Percentiles rank a stretch among this genome's conserved stretches.
These are phyloP conservation scores for Apiospora malaysiana DNA, from an alignment of 2,329 filamentous ascomycete genomes.

Conservation along the genomic window DNA sequence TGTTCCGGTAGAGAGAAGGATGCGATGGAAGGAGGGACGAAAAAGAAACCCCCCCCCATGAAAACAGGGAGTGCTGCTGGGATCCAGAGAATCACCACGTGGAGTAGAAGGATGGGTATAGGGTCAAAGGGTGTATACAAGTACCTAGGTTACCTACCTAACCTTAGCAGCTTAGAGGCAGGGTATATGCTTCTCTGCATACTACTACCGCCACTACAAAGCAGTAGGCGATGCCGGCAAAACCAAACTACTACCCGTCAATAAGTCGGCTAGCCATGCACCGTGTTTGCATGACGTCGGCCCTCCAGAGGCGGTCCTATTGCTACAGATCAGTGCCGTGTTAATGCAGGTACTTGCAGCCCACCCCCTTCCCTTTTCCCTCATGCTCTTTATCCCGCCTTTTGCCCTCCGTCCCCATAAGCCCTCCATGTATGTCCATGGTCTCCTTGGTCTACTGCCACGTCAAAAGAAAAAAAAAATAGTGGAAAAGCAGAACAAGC, in stretches of 20 bases:
- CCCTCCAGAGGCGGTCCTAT: neutral
- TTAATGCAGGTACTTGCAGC: constrained; percentile 12
- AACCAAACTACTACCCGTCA: constrained; percentile 3
- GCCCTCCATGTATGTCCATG: neutral
- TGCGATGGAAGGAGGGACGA: neutral
- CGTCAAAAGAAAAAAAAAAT: neutral
- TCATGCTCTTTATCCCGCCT: neutral
- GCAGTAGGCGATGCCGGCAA: neutral
- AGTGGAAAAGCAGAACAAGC: constrained; percentile 2
- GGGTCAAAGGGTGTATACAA: no score
- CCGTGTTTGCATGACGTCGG: neutral
- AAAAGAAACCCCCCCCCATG: neutral
- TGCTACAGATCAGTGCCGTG: constrained; percentile 16
- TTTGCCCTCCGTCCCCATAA: constrained; percentile 12
- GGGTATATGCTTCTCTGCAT: neutral
- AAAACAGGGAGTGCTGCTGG: neutral
- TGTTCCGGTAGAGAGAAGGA: neutral
- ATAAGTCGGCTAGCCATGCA: neutral
- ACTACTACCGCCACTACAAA: no score
- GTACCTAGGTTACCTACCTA: no score
- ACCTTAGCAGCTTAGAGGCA: no score
- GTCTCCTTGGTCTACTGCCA: neutral
- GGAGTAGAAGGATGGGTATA: neutral
- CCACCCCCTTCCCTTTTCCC: neutral
- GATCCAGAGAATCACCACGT: constrained; percentile 20